Percentiles rank a stretch among this genome's conserved stretches.
Evolutionary conservation across 331 rosid genomes (phyloP).

Genomic region (Pyrus hybrid): DNA sequence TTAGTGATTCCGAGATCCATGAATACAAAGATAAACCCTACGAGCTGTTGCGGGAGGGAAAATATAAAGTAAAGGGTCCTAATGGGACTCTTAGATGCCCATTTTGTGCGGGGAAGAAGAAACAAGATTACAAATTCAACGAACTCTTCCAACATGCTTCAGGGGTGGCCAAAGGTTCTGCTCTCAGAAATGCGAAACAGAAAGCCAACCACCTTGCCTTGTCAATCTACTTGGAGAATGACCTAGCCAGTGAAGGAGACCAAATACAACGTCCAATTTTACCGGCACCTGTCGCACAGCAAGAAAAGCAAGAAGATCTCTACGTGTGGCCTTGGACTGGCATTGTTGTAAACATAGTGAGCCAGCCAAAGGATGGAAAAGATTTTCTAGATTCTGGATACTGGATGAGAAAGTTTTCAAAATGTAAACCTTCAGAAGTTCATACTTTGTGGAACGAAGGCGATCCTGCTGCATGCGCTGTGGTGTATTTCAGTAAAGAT

Average conservation of each 20-base stretch:
- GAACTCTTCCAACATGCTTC: conserved; percentile 83
- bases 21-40: conserved; percentile 71
- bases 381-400: conserved; percentile 28
- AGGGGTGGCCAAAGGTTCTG: conserved; percentile 91
- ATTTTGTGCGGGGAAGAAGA: conserved; percentile 94
- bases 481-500: conserved; percentile 49
- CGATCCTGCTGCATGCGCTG: conserved; percentile 32
- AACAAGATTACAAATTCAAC: conserved; percentile 81
- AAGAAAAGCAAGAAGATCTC: conserved; percentile 36
- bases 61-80: conserved; percentile 45
- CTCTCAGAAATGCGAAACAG: conserved; percentile 64
- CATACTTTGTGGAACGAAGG: conserved; percentile 27
- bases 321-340: conserved; percentile 98
- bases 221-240: conserved; percentile 60
- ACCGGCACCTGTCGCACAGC: conserved; percentile 25
- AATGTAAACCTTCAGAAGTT: conserved; percentile 46
- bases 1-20: conserved; percentile 87
- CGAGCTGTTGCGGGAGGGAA: conserved; percentile 47
- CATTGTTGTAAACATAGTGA: conserved; percentile 46
- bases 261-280: conserved; percentile 26
- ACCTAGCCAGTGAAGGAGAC: conserved; percentile 53
- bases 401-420: conserved; percentile 53
- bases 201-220: conserved; percentile 92
- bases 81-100: conserved; percentile 88
- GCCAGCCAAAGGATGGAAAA: conserved; percentile 21